phyloP scores from a whole-genome alignment of 352 stramenopile species.

The Phytophthora multivora region DNA sequence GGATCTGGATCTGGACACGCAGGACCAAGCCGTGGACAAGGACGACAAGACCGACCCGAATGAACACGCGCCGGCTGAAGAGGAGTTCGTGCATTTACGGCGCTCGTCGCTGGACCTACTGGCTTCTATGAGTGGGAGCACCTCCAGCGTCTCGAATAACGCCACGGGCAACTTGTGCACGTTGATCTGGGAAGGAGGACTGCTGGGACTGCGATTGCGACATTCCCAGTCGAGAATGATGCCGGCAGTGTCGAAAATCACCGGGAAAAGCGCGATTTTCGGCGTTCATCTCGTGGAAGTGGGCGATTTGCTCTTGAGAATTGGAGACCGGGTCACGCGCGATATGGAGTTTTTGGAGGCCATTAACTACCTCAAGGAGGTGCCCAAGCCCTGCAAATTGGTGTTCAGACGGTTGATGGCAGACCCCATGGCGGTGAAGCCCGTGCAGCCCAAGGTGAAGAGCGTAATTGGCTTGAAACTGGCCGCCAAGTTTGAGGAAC shows the following conservation, averaged over 20 bases:
- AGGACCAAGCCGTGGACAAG: constrained; percentile 5
- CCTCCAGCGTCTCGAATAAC: constrained; percentile 60
- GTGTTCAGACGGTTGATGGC: constrained; percentile 73
- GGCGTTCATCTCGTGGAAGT: constrained; percentile 88
- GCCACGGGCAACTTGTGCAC: constrained; percentile 74
- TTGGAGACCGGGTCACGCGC: constrained; percentile 65
- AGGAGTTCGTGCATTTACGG: constrained; percentile 67
- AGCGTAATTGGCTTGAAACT: constrained; percentile 75
- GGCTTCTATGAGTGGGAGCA: constrained; percentile 65
- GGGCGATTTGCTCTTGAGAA: constrained; percentile 78
- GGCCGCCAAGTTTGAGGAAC: constrained; percentile 77
- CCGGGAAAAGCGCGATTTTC: constrained; percentile 83
- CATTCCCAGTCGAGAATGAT: constrained; percentile 85
- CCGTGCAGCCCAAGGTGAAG: constrained; percentile 73
- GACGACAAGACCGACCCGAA: constrained; percentile 61
- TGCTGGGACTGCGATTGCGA: constrained; percentile 74
- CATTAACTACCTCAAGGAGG: constrained; percentile 85
- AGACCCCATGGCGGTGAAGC: constrained; percentile 81
- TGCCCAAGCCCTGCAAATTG: constrained; percentile 74
- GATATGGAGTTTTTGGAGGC: constrained; percentile 88
- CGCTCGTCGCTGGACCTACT: constrained; percentile 79
- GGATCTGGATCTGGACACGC: constrained; percentile 37
- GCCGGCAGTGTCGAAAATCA: constrained; percentile 85
- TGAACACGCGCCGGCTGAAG: constrained; percentile 63
- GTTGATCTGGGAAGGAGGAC: constrained; percentile 81